phyloP scores from a whole-genome alignment of 2,329 filamentous ascomycete genomes.

The Diplocarpon mali region DNA sequence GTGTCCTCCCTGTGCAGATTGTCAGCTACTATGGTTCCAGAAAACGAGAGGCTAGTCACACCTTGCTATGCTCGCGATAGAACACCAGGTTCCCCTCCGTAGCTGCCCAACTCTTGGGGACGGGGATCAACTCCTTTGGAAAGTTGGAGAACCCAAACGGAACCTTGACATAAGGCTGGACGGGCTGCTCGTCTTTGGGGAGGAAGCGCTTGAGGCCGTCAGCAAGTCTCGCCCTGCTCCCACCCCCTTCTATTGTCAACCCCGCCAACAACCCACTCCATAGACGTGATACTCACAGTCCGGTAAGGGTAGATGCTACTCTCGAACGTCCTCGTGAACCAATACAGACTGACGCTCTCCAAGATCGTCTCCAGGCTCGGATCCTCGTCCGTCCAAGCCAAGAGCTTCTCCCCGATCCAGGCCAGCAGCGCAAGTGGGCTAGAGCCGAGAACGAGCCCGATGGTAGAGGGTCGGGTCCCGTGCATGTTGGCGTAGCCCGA shows the following conservation, averaged over 20 bases:
- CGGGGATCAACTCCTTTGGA: slow-evolving; percentile 31
- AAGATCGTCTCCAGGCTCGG: slow-evolving; percentile 36
- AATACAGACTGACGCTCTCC: slow-evolving; percentile 40
- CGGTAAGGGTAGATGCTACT: slow-evolving; percentile 39
- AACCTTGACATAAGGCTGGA: not conserved
- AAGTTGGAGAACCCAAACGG: slow-evolving; percentile 36
- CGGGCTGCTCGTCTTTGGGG: not conserved
- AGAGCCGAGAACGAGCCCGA: slow-evolving; percentile 41
- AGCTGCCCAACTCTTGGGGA: slow-evolving; percentile 30
- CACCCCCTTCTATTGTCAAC: too few relatives aligned
- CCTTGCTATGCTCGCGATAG: slow-evolving; percentile 26
- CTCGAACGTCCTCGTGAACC: slow-evolving; percentile 40
- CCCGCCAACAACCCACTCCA: too few relatives aligned
- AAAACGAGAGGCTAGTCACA: not conserved
- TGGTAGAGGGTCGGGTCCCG: slow-evolving; percentile 42
- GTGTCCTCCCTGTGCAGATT: slow-evolving; percentile 35
- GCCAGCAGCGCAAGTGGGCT: slow-evolving; percentile 45
- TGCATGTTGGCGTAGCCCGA: slow-evolving; percentile 41
- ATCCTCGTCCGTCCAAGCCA: slow-evolving; percentile 39
- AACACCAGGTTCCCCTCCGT: slow-evolving; percentile 31
- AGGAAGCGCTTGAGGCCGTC: not conserved
- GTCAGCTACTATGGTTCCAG: too few relatives aligned
- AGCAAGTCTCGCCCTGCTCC: too few relatives aligned
- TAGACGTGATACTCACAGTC: not conserved
- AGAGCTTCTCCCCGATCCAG: slow-evolving; percentile 47